Base-by-base conservation (phyloP, 345 rosid species). In the Ceriops tagal region DNA sequence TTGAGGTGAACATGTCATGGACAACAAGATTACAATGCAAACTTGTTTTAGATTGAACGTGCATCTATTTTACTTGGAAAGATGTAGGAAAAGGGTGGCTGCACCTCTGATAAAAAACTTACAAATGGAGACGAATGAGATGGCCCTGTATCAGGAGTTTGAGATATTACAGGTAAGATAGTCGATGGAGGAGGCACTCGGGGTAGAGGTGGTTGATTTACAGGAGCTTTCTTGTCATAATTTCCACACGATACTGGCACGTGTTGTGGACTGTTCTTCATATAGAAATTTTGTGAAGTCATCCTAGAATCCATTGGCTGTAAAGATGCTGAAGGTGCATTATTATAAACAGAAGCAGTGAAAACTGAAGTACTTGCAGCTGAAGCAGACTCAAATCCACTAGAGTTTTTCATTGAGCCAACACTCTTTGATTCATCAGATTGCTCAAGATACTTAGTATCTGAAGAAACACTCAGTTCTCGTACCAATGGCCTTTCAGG, bases 201-300 rank as follows among this genome's bases (percentile, higher is more conserved):
- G 73, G 99, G 96, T 79, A 95, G 82, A 73, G 99, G 96, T 65
- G 98, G 99, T 75, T 90, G 97, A 79, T 80, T 86, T 47, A 81
- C 76, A 71, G 81, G 62, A 74, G 71, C 63, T 78, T 87, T 89
- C 70, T 81, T 90, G 59, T 92, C 96, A 77, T 95, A 89, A 59
- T 73, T 70, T 78, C 96, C 96, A 66, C 91, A 88, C 66, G 85
- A 78, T 65, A 84, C 88, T 65, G 78, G 75, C 28, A 70, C 69
- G 81, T 81, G 84, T 68, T 86, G 98, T 13, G 84, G 86, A 71
- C 83, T 82, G 72, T 79, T 85, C 75, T 89, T 95, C 24, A 74
- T 66, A 78, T 86, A 92, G 67, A 86, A 83, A 67, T 84, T 86
- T 65, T 89, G 90, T 13, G 80, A 73, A 76, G 73, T 72, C 75